Base-by-base conservation (phyloP, 139 green algal genomes). In the Nannochloris sp. region DNA sequence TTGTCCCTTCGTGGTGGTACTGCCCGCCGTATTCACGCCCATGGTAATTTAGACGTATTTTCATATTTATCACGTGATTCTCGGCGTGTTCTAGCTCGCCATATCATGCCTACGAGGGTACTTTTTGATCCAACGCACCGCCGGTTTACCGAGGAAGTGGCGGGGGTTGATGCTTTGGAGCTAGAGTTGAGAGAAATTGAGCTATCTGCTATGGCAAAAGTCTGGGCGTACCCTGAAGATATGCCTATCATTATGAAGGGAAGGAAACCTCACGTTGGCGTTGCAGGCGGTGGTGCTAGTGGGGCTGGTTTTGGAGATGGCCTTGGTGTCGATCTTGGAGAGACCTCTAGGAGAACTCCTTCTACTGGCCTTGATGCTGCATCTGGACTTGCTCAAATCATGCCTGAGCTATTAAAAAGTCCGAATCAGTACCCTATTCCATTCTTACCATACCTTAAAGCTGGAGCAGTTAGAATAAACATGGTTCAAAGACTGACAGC, bases 181-280 rank as follows among this genome's bases (percentile, higher is more conserved):
- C 10, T 38, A 4, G 39, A 53, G 29, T 47, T 74, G 33, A 57
- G 58, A 33, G 67, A 81, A 13, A 24, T 63, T 24, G 75, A 81
- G 53, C 65, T 85, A 34, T 34, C 51, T 3, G 65, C 61, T 53
- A 84, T 85, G 75, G 72, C 75, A 25, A 75, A 78, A 67, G 78
- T 83, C 3, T 85, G 78, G 78, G 70, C 76, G 3, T 74, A 85
- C 39, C 78, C 78, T 3, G 78, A 85, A 14, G 78, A 85, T 61
- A 48, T 79, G 36, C 67, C 68, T 6, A 23, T 54, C 39, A 72
- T 81, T 27, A 72, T 79, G 14, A 34, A 63, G 25, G 69, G 65
- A 25, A 65, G 64, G 8, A 60, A 6, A 37, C 45, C 29, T 23
- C 44, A 58, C 25, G n/a, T 24, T 34, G 38, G 25, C n/a, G 19